These are phyloP conservation scores for Scopulariopsis brevicaulis DNA, from an alignment of 2,329 filamentous ascomycete species.

Conservation along the genomic window DNA sequence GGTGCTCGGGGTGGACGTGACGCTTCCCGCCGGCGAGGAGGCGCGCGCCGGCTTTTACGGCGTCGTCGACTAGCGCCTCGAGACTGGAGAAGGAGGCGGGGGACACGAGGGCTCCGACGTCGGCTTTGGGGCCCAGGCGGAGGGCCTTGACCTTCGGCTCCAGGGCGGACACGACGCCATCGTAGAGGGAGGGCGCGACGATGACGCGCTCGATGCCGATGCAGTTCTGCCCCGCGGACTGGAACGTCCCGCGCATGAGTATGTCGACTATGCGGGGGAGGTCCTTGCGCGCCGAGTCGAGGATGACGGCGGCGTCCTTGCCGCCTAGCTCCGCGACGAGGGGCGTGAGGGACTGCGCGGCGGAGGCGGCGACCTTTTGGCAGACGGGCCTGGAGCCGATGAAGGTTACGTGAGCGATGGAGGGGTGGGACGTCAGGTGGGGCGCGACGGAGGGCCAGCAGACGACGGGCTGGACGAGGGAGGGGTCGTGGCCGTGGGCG, in stretches of 20 bases:
- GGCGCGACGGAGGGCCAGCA: constrained; percentile 81
- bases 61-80: constrained; percentile 65
- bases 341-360: constrained; percentile 76
- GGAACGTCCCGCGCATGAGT: constrained; percentile 85
- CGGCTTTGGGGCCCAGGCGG: constrained; percentile 64
- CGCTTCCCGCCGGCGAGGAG: constrained; percentile 72
- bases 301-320: constrained; percentile 83
- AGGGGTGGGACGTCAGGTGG: constrained; percentile 74
- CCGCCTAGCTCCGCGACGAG: constrained; percentile 87
- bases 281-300: constrained; percentile 61
- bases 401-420: constrained; percentile 84
- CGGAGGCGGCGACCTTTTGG: constrained; percentile 76
- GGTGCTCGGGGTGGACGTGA: constrained; percentile 59
- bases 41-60: constrained; percentile 66
- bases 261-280: constrained; percentile 67
- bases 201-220: constrained; percentile 94
- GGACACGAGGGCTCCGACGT: constrained; percentile 87
- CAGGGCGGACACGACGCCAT: constrained; percentile 58
- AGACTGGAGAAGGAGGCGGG: constrained; percentile 62
- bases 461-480: constrained; percentile 72
- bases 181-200: constrained; percentile 65
- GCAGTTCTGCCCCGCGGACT: constrained; percentile 93
- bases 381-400: constrained; percentile 85
- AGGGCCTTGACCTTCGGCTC: constrained; percentile 63
- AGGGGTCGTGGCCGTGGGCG: constrained; percentile 71